phyloP scores from a whole-genome alignment of 192 early-diverging fungal genomes.

The Anaeromyces robustus region DNA sequence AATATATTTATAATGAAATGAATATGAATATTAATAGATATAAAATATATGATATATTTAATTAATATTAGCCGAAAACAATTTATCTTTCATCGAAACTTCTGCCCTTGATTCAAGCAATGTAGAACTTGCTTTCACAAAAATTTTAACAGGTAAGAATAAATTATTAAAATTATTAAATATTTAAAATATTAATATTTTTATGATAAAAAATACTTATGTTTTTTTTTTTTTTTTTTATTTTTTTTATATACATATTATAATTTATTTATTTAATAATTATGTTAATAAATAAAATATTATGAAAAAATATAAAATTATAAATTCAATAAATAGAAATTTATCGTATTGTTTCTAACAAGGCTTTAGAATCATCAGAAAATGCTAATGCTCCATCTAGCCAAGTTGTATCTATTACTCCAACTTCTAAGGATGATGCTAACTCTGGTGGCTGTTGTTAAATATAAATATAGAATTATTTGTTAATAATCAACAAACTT shows the following conservation, averaged over 20 bases:
- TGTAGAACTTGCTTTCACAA: conserved; percentile 89
- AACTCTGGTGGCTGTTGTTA: conserved; percentile 5
- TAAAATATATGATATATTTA: no score
- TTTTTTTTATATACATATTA: no score
- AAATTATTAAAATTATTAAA: not conserved
- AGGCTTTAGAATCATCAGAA: conserved; percentile 69
- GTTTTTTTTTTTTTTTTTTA: no score
- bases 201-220: no score
- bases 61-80: conserved; percentile 55
- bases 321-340: conserved; percentile 59
- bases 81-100: conserved; percentile 93
- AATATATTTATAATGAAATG: not conserved
- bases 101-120: conserved; percentile 94
- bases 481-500: not conserved
- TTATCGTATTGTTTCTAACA: conserved; percentile 93
- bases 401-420: conserved; percentile 50
- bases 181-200: no score
- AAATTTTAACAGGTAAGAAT: conserved; percentile 70
- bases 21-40: no score
- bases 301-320: no score
- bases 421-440: conserved; percentile 32
- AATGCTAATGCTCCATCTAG: conserved; percentile 53
- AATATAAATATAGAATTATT: not conserved
- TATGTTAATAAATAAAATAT: no score
- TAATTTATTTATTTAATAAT: no score